These are phyloP conservation scores for Medicago ruthenica DNA, from an alignment of 306 rosid genomes.

Conservation along the genomic window DNA sequence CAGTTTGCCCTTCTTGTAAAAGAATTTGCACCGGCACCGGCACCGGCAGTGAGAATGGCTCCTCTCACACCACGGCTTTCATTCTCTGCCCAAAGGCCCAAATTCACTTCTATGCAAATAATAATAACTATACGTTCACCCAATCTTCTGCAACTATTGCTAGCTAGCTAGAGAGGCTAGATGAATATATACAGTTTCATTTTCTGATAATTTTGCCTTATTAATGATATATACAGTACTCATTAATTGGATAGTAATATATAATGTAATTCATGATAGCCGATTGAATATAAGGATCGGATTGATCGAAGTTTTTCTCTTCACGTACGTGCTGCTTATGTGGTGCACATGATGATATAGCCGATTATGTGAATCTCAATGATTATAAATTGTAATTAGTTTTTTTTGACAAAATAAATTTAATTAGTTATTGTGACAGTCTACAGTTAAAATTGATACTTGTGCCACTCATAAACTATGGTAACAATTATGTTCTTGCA, in stretches of 20 bases:
- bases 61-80: slow-evolving; percentile 45
- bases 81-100: slow-evolving; percentile 45
- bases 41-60: slow-evolving; percentile 21
- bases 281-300: not conserved
- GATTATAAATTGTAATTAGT: not conserved
- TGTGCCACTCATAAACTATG: too few species aligned
- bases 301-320: not conserved
- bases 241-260: not conserved
- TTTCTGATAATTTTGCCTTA: slow-evolving; percentile 30
- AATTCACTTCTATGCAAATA: slow-evolving; percentile 45
- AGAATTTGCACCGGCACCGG: slow-evolving; percentile 48
- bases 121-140: slow-evolving; percentile 46
- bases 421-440: too few species aligned
- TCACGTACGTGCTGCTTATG: not conserved
- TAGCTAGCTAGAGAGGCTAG: slow-evolving; percentile 33
- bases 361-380: slow-evolving; percentile 7
- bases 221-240: not conserved
- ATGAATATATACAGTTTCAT: slow-evolving; percentile 2
- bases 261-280: not conserved
- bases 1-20: slow-evolving; percentile 81
- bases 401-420: too few species aligned
- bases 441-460: too few species aligned
- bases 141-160: slow-evolving; percentile 69
- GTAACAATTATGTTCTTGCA: too few species aligned
- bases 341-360: not conserved